Evolutionary conservation across 2,329 filamentous ascomycete genomes (phyloP).

Genomic region (Drechslera avenae): DNA sequence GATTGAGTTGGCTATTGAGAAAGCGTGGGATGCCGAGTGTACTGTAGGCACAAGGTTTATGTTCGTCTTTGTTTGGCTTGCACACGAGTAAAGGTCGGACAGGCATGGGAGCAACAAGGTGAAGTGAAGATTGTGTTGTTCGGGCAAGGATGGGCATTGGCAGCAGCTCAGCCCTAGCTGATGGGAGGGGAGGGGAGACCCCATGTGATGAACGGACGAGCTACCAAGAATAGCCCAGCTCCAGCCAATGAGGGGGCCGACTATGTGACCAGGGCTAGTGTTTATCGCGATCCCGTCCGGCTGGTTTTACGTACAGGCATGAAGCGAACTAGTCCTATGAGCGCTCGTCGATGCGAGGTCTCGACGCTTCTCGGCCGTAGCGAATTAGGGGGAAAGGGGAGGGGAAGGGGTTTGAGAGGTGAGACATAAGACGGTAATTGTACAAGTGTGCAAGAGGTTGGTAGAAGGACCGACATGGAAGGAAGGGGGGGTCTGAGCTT

Average conservation of each 20-base stretch:
- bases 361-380: not conserved
- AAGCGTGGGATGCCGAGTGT: too few relatives aligned
- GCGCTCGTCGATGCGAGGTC: not conserved
- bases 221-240: slow-evolving; percentile 9
- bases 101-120: too few relatives aligned
- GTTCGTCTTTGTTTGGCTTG: too few relatives aligned
- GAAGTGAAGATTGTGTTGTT: too few relatives aligned
- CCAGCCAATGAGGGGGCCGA: slow-evolving; percentile 3
- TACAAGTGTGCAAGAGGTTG: not conserved
- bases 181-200: too few relatives aligned
- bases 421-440: not conserved
- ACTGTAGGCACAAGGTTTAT: too few relatives aligned
- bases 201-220: slow-evolving; percentile 14
- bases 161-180: slow-evolving; percentile 12
- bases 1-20: too few relatives aligned
- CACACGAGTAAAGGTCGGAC: too few relatives aligned
- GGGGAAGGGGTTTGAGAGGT: not conserved
- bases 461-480: slow-evolving; percentile 9
- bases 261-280: slow-evolving; percentile 3
- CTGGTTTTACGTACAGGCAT: slow-evolving; percentile 21
- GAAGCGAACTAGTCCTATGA: not conserved
- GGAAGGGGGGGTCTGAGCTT: slow-evolving; percentile 1
- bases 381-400: not conserved
- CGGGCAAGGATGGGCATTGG: not conserved
- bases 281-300: slow-evolving; percentile 2